Evolutionary conservation across 495 filamentous ascomycete genomes (phyloP).

Genomic region (Penicillium atrosanguineum): DNA sequence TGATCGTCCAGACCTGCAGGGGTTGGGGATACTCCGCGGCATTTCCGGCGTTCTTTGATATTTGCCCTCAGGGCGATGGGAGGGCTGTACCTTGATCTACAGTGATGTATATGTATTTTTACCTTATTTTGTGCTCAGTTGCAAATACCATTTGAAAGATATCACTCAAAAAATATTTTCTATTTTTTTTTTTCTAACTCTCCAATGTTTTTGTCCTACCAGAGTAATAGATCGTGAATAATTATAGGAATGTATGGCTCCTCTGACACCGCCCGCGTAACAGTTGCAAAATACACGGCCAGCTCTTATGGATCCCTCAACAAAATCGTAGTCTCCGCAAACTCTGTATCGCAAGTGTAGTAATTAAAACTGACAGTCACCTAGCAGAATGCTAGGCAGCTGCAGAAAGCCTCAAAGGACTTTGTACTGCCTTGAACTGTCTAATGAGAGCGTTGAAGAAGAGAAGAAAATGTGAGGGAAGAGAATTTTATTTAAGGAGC

Average conservation of each 20-base stretch:
- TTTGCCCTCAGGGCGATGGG: constrained; percentile 15
- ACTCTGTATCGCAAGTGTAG: constrained; percentile 77
- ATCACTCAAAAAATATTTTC: neutral
- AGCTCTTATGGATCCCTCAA: constrained; percentile 83
- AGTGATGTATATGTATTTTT: constrained; percentile 34
- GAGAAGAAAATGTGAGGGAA: constrained; percentile 25
- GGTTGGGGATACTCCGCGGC: constrained; percentile 33
- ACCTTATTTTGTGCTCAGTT: constrained; percentile 6
- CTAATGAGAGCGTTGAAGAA: constrained; percentile 73
- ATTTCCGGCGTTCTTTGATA: constrained; percentile 41
- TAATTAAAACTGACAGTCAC: constrained; percentile 56
- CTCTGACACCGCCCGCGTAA: constrained; percentile 93
- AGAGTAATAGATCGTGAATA: neutral
- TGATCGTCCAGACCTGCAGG: constrained; percentile 8
- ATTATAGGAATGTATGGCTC: constrained; percentile 60
- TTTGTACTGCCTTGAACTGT: constrained; percentile 80
- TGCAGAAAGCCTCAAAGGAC: constrained; percentile 43
- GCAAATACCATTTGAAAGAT: constrained; percentile 12
- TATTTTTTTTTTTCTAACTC: neutral
- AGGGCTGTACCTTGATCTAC: constrained; percentile 1
- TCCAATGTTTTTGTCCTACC: no score
- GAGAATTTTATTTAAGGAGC: constrained; percentile 27
- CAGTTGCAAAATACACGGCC: constrained; percentile 65
- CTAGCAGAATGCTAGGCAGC: constrained; percentile 68
- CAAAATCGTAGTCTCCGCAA: constrained; percentile 68